A percentile compares a stretch with the other conserved stretches of the same genome.
These are phyloP conservation scores for Gynandropsis gynandra DNA, from an alignment of 345 rosid genomes.

Conservation along the genomic window DNA sequence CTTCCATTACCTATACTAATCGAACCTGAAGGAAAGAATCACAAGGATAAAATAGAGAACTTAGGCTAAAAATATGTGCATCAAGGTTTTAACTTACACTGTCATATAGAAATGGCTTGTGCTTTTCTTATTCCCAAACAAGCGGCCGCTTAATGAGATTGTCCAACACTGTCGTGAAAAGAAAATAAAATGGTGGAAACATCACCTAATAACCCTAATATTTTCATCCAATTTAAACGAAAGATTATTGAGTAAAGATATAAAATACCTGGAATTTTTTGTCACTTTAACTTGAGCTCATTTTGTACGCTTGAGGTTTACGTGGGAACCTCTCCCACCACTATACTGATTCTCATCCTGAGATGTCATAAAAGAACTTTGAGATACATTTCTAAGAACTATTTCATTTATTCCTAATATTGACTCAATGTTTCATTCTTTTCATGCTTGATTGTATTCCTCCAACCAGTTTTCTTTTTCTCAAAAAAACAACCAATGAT, in stretches of 20 bases:
- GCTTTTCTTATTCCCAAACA: conserved; percentile 72
- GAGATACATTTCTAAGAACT: neutral
- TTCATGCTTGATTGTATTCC: conserved; percentile 66
- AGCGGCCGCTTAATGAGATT: conserved; percentile 72
- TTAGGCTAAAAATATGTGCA: conserved; percentile 21
- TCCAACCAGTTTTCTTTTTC: conserved; percentile 98
- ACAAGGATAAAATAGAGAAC: conserved; percentile 34
- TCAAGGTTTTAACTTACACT: conserved; percentile 48
- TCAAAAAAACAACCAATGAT: conserved; percentile 85
- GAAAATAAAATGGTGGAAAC: conserved; percentile 5
- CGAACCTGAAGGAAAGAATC: conserved; percentile 49
- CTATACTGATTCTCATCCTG: conserved; percentile 77
- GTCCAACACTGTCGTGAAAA: conserved; percentile 67
- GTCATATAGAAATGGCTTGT: conserved; percentile 62
- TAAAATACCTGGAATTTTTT: conserved; percentile 72
- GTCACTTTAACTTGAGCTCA: conserved; percentile 69
- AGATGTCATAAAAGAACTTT: conserved; percentile 5
- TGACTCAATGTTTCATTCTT: conserved; percentile 21
- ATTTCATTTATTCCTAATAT: no score
- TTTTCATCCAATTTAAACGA: neutral
- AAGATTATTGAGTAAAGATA: neutral
- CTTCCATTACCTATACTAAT: conserved; percentile 71
- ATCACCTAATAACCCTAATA: neutral
- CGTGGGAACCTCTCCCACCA: conserved; percentile 92
- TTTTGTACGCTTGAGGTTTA: conserved; percentile 90